Conservation (phyloP, 2,329 filamentous ascomycete species). For the Lecanicillium sp. region DNA sequence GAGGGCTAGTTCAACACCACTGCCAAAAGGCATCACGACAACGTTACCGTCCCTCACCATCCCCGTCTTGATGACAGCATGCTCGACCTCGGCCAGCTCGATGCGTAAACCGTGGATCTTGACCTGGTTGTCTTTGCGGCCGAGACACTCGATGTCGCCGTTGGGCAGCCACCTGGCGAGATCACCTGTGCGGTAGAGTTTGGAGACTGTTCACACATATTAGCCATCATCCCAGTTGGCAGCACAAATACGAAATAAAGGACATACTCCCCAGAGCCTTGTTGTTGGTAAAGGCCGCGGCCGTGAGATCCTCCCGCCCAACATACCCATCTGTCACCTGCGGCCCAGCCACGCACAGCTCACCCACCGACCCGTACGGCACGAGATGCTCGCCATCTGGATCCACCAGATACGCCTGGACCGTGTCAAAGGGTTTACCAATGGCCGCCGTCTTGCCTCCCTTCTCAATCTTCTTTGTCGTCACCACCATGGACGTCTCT, state of each 20-base stretch:
- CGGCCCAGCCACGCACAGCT: constrained; percentile 7
- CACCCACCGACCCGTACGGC: constrained; percentile 5
- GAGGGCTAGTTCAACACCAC: no score
- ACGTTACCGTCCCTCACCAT: constrained; percentile 3
- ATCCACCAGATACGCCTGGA: not conserved
- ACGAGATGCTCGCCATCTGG: not conserved
- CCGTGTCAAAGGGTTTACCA: not conserved
- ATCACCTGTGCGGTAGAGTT: constrained; percentile 14
- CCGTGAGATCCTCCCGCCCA: constrained; percentile 1
- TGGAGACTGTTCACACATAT: no score
- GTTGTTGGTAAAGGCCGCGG: not conserved
- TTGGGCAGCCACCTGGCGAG: constrained; percentile 10
- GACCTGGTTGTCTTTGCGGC: constrained; percentile 15
- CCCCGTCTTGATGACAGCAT: not conserved
- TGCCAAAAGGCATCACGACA: no score
- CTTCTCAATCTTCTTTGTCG: constrained; percentile 1
- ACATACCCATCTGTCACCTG: constrained; percentile 6
- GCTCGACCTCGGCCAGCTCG: constrained; percentile 10
- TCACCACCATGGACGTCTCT: constrained; percentile 4
- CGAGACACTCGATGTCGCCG: constrained; percentile 12
- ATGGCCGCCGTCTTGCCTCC: not conserved
- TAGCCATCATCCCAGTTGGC: no score
- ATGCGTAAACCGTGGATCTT: constrained; percentile 15
- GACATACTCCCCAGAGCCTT: constrained; percentile 1
- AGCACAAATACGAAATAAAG: no score